Evolutionary conservation across 2,329 filamentous ascomycete genomes (phyloP).

Genomic region (Talaromyces verruculosus): DNA sequence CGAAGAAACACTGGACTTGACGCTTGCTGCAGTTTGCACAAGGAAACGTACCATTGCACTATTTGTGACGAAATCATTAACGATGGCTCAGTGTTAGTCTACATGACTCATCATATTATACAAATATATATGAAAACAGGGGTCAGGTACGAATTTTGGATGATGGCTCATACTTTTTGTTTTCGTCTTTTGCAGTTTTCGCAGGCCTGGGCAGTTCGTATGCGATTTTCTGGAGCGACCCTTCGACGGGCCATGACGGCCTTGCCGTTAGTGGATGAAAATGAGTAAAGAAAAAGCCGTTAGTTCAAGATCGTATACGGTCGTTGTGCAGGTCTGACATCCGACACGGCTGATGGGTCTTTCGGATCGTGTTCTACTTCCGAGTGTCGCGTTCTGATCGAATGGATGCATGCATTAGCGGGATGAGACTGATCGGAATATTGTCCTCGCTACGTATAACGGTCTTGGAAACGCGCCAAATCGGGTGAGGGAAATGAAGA

Average conservation of each 20-base stretch:
- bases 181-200: slow-evolving; percentile 66
- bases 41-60: slow-evolving; percentile 61
- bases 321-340: slow-evolving; percentile 7
- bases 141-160: background rate
- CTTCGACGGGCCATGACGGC: slow-evolving; percentile 53
- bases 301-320: background rate
- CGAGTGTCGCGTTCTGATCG: background rate
- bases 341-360: slow-evolving; percentile 2
- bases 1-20: slow-evolving; percentile 48
- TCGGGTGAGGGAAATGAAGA: background rate
- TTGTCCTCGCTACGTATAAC: background rate
- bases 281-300: background rate
- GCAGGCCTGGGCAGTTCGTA: slow-evolving; percentile 64
- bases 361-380: slow-evolving; percentile 14
- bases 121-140: background rate
- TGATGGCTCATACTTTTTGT: slow-evolving; percentile 58
- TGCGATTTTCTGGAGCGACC: slow-evolving; percentile 60
- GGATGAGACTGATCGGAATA: background rate
- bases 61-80: background rate
- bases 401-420: background rate
- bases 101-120: background rate
- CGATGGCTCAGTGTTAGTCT: background rate
- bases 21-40: slow-evolving; percentile 61
- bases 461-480: background rate
- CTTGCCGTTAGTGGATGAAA: background rate